phyloP scores from a whole-genome alignment of 345 rosid genomes.

The Psidium friedrichsthalianum region DNA sequence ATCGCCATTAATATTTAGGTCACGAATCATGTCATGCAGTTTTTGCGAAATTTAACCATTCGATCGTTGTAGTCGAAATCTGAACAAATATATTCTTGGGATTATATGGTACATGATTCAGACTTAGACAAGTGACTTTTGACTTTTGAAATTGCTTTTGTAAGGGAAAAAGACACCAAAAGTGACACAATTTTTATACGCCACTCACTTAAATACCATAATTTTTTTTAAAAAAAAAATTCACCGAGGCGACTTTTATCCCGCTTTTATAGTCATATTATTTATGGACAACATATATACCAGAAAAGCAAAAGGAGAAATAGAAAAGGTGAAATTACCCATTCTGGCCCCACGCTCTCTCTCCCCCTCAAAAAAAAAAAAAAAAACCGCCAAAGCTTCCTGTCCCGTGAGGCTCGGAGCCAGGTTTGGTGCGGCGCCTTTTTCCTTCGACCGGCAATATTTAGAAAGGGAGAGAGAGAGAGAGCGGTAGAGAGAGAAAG shows the following conservation, averaged over 20 bases:
- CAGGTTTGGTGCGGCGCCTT: constrained; percentile 43
- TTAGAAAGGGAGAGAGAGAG: constrained; percentile 1
- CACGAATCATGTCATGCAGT: neutral
- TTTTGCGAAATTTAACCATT: neutral
- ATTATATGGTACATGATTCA: neutral
- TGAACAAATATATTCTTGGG: neutral
- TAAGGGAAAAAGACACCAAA: too few relatives aligned
- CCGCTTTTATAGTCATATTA: neutral
- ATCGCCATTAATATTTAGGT: neutral
- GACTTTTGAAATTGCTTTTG: neutral
- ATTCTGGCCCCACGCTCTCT: constrained; percentile 3
- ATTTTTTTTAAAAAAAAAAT: too few relatives aligned
- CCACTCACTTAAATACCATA: too few relatives aligned
- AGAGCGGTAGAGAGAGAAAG: neutral
- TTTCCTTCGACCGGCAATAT: constrained; percentile 6
- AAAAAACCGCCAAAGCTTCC: constrained; percentile 9
- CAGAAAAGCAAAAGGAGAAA: neutral
- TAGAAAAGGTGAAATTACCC: constrained; percentile 19
- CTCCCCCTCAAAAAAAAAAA: neutral
- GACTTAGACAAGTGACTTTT: neutral
- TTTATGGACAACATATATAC: neutral
- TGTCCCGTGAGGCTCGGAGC: constrained; percentile 46
- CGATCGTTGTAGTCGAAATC: neutral
- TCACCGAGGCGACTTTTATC: too few relatives aligned
- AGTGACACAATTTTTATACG: too few relatives aligned